Evolutionary conservation across 2,329 filamentous ascomycete genomes (phyloP).

Genomic region (Hymenoscyphus albidus): DNA sequence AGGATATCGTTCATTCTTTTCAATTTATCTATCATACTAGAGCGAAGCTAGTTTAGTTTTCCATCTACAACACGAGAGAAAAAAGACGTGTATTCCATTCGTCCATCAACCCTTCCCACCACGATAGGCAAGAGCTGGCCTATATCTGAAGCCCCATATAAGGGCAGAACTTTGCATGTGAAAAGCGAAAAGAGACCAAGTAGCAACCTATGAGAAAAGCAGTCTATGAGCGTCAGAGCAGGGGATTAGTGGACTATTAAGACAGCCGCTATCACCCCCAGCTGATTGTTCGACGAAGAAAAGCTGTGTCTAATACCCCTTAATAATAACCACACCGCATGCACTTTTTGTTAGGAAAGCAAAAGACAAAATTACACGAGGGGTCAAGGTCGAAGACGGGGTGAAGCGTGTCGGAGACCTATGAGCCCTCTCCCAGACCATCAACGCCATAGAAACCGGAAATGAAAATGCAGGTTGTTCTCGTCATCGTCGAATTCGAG

Average conservation of each 20-base stretch:
- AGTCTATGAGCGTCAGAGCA: conserved; percentile 3
- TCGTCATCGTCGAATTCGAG: conserved; percentile 15
- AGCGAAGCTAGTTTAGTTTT: conserved; percentile 4
- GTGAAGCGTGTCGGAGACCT: conserved; percentile 24
- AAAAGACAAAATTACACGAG: conserved; percentile 27
- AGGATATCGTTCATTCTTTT: conserved; percentile 4
- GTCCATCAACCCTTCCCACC: neutral
- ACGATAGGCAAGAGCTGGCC: conserved; percentile 1
- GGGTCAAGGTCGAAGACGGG: conserved; percentile 17
- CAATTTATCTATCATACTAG: conserved; percentile 11
- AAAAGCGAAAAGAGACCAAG: neutral
- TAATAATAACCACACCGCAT: conserved; percentile 19
- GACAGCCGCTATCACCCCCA: conserved; percentile 12
- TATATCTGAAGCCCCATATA: neutral
- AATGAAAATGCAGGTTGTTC: conserved; percentile 26
- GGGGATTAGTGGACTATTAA: conserved; percentile 8
- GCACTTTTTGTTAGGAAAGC: conserved; percentile 25
- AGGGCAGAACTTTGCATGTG: neutral
- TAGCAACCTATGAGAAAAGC: conserved; percentile 8
- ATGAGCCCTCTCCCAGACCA: conserved; percentile 25
- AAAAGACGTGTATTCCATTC: neutral
- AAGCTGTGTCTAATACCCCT: conserved; percentile 15
- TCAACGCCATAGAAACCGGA: conserved; percentile 34
- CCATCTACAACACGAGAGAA: neutral
- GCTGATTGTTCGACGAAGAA: conserved; percentile 4